Evolutionary conservation across 148 eudicot genomes (phyloP).

Genomic region (Rhododendron vialii): DNA sequence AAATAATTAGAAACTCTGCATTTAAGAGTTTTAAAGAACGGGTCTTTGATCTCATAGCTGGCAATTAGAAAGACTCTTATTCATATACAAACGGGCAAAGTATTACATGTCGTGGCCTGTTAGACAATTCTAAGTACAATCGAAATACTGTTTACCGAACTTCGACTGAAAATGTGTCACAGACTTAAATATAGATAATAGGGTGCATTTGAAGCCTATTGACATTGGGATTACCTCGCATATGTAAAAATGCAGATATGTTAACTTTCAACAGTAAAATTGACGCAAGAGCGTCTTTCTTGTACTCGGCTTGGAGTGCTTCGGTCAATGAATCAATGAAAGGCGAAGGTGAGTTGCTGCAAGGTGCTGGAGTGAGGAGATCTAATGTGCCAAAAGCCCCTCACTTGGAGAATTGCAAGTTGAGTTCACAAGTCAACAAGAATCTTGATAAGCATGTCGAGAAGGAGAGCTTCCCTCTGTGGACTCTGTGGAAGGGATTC

Average conservation of each 20-base stretch:
- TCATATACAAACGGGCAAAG: no score
- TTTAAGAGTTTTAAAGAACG: not conserved
- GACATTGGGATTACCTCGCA: not conserved
- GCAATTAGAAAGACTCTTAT: not conserved
- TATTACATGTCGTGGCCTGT: not conserved
- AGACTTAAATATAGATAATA: not conserved
- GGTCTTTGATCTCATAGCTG: not conserved
- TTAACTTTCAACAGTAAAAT: slow-evolving; percentile 8
- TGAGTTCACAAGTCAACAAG: slow-evolving; percentile 33
- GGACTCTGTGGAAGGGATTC: slow-evolving; percentile 89
- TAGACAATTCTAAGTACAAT: not conserved
- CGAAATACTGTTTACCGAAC: not conserved
- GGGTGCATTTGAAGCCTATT: not conserved
- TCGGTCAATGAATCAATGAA: slow-evolving; percentile 27
- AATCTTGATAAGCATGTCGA: slow-evolving; percentile 54
- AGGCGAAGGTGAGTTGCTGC: slow-evolving; percentile 12
- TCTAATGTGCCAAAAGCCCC: slow-evolving; percentile 60
- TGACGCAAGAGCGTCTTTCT: slow-evolving; percentile 33
- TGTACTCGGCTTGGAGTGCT: slow-evolving; percentile 63
- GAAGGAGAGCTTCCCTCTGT: slow-evolving; percentile 60
- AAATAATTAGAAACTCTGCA: not conserved
- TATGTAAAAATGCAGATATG: slow-evolving; percentile 13
- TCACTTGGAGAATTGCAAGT: slow-evolving; percentile 77
- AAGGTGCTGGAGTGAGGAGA: slow-evolving; percentile 9
- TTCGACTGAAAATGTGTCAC: not conserved